Evolutionary conservation across 352 stramenopile species (phyloP).

Genomic region (Lagenidium giganteum): DNA sequence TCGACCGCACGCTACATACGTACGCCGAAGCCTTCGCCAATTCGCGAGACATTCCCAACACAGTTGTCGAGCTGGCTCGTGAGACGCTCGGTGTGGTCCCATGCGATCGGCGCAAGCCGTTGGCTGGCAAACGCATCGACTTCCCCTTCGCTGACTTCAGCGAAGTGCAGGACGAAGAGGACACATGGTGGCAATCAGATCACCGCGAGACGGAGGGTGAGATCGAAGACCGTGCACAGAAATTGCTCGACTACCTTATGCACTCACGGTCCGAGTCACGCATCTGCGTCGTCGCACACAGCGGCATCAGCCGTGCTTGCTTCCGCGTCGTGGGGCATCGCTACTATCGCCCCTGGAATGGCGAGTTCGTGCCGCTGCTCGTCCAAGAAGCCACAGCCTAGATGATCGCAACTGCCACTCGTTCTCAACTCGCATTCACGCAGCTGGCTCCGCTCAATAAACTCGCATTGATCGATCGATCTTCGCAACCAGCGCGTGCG

Average conservation of each 20-base stretch:
- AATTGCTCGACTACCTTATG: conserved; percentile 50
- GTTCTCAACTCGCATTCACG: too few relatives aligned
- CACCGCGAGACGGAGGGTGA: conserved; percentile 59
- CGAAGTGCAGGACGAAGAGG: conserved; percentile 32
- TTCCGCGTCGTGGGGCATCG: conserved; percentile 48
- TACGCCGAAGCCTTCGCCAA: conserved; percentile 34
- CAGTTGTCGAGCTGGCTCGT: conserved; percentile 41
- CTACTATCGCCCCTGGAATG: conserved; percentile 63
- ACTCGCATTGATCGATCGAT: too few relatives aligned
- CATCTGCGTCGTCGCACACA: conserved; percentile 59
- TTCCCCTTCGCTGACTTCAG: conserved; percentile 54
- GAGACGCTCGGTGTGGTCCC: conserved; percentile 67
- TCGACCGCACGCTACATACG: conserved; percentile 64
- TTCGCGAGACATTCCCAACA: conserved; percentile 29
- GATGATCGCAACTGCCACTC: too few relatives aligned
- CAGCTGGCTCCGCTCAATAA: too few relatives aligned
- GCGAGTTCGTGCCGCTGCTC: conserved; percentile 60
- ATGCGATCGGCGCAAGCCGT: conserved; percentile 47
- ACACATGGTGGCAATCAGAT: conserved; percentile 46
- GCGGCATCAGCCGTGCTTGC: conserved; percentile 59
- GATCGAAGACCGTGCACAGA: conserved; percentile 39
- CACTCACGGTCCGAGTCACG: conserved; percentile 24
- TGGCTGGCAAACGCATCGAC: conserved; percentile 25
- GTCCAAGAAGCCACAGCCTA: too few relatives aligned
- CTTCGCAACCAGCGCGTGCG: too few relatives aligned